Conservation (phyloP, 139 green algal species). For the Coelastrella sp. region DNA sequence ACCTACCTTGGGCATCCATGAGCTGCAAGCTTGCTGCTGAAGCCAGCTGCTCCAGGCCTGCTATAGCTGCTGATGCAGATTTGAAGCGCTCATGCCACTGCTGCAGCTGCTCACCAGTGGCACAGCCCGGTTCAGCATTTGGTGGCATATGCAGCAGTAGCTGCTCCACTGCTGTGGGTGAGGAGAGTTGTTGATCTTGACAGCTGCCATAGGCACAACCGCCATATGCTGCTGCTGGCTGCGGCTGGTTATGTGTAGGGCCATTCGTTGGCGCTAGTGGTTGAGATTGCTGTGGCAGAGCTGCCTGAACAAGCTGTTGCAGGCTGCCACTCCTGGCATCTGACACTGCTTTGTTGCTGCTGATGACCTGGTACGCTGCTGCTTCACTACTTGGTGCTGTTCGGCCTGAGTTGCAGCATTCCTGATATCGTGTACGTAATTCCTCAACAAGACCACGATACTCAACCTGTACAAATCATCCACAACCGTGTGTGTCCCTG, state of each 20-base stretch:
- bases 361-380: not conserved
- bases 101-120: slow-evolving; percentile 28
- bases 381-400: not conserved
- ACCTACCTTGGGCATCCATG: slow-evolving; percentile 54
- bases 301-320: not conserved
- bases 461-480: slow-evolving; percentile 19
- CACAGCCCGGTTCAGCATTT: not conserved
- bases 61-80: not conserved
- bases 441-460: slow-evolving; percentile 33
- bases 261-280: not conserved
- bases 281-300: not conserved
- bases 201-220: slow-evolving; percentile 37
- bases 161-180: slow-evolving; percentile 20
- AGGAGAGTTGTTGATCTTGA: not conserved
- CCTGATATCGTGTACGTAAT: not conserved
- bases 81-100: slow-evolving; percentile 28
- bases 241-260: not conserved
- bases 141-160: not conserved
- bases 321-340: slow-evolving; percentile 8
- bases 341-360: not conserved
- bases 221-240: slow-evolving; percentile 15
- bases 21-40: slow-evolving; percentile 41
- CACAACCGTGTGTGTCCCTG: not conserved
- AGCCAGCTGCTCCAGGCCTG: slow-evolving; percentile 41
- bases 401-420: not conserved